Conservation (phyloP, 768 basidiomycete genomes). For the Wakefieldia striispora region DNA sequence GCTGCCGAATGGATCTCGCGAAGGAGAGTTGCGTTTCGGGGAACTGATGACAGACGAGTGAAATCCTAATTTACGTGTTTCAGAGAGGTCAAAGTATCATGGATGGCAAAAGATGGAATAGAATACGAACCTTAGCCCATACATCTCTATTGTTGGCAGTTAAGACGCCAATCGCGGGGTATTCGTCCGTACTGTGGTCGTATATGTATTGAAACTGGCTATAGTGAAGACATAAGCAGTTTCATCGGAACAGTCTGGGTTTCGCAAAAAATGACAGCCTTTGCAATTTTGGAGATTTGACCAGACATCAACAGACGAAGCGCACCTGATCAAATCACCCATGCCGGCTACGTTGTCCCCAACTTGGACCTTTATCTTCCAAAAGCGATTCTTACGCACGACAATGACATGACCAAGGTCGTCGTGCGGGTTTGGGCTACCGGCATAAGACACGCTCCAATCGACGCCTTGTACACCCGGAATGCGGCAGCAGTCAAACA, state of each 20-base stretch:
- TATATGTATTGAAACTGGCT: conserved; percentile 77
- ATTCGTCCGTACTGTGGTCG: conserved; percentile 56
- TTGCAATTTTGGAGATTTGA: background rate
- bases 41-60: conserved; percentile 52
- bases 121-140: conserved; percentile 73
- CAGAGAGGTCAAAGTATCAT: background rate
- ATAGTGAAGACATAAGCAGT: conserved; percentile 7
- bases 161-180: conserved; percentile 75
- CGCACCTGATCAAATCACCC: conserved; percentile 62
- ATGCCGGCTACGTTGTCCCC: conserved; percentile 61
- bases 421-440: conserved; percentile 25
- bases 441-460: conserved; percentile 72
- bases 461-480: conserved; percentile 74
- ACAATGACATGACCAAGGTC: conserved; percentile 80
- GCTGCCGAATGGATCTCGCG: conserved; percentile 81
- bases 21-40: conserved; percentile 63
- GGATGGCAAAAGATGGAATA: background rate
- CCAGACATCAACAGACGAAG: background rate
- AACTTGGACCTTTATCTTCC: conserved; percentile 68
- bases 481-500: conserved; percentile 88
- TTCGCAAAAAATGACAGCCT: too few relatives aligned
- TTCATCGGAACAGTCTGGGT: background rate
- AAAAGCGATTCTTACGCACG: conserved; percentile 80
- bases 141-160: conserved; percentile 78
- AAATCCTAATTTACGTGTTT: conserved; percentile 50